A percentile compares a stretch with the other conserved stretches of the same genome.
These are phyloP conservation scores for Apiotrichum gracile DNA, from an alignment of 1,284 basidiomycete species.

Conservation along the genomic window DNA sequence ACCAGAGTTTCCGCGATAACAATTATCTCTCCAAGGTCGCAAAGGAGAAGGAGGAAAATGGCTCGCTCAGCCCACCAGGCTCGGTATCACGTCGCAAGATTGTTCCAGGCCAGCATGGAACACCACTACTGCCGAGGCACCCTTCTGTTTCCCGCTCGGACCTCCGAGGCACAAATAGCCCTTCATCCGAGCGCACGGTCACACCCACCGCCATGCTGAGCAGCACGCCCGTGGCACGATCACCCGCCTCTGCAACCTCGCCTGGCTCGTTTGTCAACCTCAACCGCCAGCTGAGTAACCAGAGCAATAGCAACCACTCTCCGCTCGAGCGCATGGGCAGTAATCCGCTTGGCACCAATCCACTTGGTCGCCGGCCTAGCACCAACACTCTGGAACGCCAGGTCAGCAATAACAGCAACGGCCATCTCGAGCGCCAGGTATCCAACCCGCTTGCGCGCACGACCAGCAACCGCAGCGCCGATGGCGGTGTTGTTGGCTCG, in stretches of 20 bases:
- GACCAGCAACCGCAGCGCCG: background rate
- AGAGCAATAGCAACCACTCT: background rate
- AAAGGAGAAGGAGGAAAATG: constrained; percentile 15
- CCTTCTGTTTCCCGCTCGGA: background rate
- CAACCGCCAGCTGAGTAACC: background rate
- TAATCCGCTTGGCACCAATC: no score
- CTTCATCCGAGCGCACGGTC: background rate
- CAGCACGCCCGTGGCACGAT: background rate
- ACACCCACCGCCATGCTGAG: constrained; percentile 1
- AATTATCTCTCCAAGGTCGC: constrained; percentile 33
- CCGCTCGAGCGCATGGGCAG: no score
- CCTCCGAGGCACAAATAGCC: background rate
- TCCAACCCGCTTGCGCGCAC: background rate
- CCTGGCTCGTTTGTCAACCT: no score
- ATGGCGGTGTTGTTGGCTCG: background rate
- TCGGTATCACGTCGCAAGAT: background rate
- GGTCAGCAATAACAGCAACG: background rate
- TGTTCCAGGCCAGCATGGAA: background rate
- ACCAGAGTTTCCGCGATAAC: constrained; percentile 30
- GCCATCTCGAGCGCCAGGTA: background rate
- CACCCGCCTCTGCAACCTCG: background rate
- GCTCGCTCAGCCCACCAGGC: background rate
- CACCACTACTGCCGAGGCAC: background rate
- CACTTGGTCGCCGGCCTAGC: no score
- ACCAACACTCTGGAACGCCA: no score